Conservation (phyloP, 345 rosid genomes). For the Leavenworthia alabamica region DNA sequence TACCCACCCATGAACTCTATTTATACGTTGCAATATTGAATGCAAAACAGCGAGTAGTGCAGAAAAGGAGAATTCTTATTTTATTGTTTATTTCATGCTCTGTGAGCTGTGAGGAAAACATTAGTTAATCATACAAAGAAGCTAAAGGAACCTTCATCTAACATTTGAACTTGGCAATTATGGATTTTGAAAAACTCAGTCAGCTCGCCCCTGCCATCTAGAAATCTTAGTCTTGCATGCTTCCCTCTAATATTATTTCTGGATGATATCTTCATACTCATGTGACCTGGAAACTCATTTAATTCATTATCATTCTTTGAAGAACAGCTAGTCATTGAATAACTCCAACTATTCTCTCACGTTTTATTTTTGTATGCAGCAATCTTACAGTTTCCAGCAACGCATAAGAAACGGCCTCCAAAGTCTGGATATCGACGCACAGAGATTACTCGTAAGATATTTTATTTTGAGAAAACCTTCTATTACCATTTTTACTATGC, state of each 20-base stretch:
- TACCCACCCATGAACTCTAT: background rate
- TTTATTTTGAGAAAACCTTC: background rate
- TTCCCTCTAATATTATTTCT: background rate
- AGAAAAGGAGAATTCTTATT: background rate
- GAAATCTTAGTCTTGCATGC: slow-evolving; percentile 10
- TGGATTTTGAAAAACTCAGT: background rate
- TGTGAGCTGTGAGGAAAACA: background rate
- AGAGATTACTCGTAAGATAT: slow-evolving; percentile 64
- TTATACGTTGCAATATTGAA: background rate
- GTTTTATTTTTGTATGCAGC: slow-evolving; percentile 47
- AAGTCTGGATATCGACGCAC: slow-evolving; percentile 81
- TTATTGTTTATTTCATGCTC: background rate
- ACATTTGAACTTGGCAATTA: background rate
- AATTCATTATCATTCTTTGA: background rate
- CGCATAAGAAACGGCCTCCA: slow-evolving; percentile 66
- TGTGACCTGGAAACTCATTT: slow-evolving; percentile 5
- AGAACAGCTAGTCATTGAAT: background rate
- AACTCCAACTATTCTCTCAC: background rate
- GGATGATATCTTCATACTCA: background rate
- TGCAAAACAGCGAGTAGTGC: background rate
- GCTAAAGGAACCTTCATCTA: background rate
- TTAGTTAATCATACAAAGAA: background rate
- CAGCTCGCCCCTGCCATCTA: slow-evolving; percentile 2
- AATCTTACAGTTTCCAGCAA: slow-evolving; percentile 81
- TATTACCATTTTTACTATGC: background rate